Evolutionary conservation across 306 rosid genomes (phyloP).

Genomic region (Cercis canadensis): DNA sequence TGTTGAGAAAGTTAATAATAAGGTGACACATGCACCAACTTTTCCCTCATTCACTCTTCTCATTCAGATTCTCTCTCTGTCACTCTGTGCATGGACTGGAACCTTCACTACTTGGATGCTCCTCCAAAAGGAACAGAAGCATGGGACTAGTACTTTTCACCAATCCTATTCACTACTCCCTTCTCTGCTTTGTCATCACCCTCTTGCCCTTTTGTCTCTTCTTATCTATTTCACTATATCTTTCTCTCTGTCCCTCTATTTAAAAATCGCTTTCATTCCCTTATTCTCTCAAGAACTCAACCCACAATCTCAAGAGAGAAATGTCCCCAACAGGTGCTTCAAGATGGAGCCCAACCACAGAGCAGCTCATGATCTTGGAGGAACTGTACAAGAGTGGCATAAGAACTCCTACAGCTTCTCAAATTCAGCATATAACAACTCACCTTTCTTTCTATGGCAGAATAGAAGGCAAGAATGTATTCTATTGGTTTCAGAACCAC

Average conservation of each 20-base stretch:
- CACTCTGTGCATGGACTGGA: constrained; percentile 47
- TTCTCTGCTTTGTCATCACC: constrained; percentile 24
- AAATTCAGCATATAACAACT: constrained; percentile 83
- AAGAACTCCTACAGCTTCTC: constrained; percentile 85
- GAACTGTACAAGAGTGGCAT: constrained; percentile 81
- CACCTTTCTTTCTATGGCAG: constrained; percentile 90
- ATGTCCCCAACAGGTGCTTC: constrained; percentile 75
- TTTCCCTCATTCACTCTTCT: constrained; percentile 33
- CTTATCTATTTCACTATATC: constrained; percentile 47
- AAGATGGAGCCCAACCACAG: constrained; percentile 96
- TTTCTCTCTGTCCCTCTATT: constrained; percentile 61
- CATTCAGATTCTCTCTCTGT: constrained; percentile 36
- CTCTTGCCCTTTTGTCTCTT: constrained; percentile 64
- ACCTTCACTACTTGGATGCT: constrained; percentile 56
- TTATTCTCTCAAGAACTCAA: constrained; percentile 26
- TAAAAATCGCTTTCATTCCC: constrained; percentile 40
- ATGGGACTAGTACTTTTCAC: constrained; percentile 57
- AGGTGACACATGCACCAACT: constrained; percentile 51
- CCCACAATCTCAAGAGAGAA: background rate
- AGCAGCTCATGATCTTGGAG: constrained; percentile 88
- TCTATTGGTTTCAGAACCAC: constrained; percentile 98
- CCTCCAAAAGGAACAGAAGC: constrained; percentile 64
- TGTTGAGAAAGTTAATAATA: constrained; percentile 45
- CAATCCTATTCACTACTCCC: constrained; percentile 44
- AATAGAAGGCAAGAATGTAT: constrained; percentile 92